These are phyloP conservation scores for Dothideomycetes sp. DNA, from an alignment of 2,329 filamentous ascomycete genomes.

Conservation along the genomic window DNA sequence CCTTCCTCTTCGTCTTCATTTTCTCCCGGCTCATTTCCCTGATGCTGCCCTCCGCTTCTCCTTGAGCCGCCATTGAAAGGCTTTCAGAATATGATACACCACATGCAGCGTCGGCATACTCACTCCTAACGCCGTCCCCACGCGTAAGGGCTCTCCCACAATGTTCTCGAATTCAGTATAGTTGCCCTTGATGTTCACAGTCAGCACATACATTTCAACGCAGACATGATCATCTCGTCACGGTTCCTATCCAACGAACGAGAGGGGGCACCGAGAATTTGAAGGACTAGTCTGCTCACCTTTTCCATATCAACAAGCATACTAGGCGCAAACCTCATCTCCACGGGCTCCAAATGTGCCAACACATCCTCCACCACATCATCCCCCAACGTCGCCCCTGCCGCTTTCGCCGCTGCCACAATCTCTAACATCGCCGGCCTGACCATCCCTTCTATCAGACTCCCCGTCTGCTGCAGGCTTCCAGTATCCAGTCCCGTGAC, in stretches of 20 bases:
- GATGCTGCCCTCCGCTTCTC: not conserved
- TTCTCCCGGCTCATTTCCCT: too few relatives aligned
- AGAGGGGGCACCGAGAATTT: too few relatives aligned
- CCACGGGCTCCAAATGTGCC: constrained; percentile 33
- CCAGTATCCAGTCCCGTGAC: constrained; percentile 41
- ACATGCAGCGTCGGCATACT: constrained; percentile 37
- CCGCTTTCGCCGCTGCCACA: constrained; percentile 32
- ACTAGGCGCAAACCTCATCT: constrained; percentile 39
- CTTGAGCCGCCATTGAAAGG: constrained; percentile 29
- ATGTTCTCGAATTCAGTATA: constrained; percentile 47
- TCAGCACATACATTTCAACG: not conserved
- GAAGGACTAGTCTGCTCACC: too few relatives aligned
- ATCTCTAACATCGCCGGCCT: constrained; percentile 45
- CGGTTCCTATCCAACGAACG: too few relatives aligned
- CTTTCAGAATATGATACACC: constrained; percentile 37
- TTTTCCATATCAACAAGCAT: constrained; percentile 40
- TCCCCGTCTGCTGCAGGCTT: constrained; percentile 35
- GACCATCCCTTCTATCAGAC: constrained; percentile 37
- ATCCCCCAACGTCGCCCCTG: too few relatives aligned
- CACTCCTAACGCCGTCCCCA: constrained; percentile 37
- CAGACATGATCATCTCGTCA: too few relatives aligned
- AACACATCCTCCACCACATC: too few relatives aligned
- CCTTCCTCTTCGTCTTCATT: too few relatives aligned
- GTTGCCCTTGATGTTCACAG: constrained; percentile 35
- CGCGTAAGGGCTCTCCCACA: constrained; percentile 43